Evolutionary conservation across 768 basidiomycete species (phyloP), one percentile per base, ranked within the genome.

Genomic region (Boletus patriciae): DNA sequence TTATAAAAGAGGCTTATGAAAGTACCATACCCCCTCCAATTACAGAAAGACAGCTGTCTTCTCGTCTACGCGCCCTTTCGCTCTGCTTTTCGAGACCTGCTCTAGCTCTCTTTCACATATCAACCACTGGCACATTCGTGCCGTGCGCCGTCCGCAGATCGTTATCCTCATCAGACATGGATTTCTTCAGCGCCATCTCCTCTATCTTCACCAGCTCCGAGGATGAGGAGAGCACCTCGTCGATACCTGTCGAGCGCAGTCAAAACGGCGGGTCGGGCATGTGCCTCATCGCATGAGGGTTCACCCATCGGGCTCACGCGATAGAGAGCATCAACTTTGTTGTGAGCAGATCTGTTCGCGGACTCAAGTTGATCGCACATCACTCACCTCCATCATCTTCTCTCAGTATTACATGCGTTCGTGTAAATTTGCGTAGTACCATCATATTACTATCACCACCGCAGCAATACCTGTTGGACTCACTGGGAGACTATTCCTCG

Each of bases 201-300:
- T 60, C 66, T 6, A 21, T 63, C 46, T 58, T 70, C 13, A 37
- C 48, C 34, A 45, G n/a, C 43, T 37, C 55, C 5, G 45, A 53
- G 29, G 16, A 46, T 1, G 53, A 54, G 10, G 59, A 67, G 36
- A 44, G 15, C 15, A 57, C 19, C 12, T 44, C 55, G 3, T 58
- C 66, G 16, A 44, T 46, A n/a, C 68, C 66, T 7, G 58, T 60
- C 11, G 60, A 67, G n/a, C n/a, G n/a, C n/a, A n/a, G n/a, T n/a
- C n/a, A n/a, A n/a, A n/a, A n/a, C n/a, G n/a, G n/a, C n/a, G n/a
- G n/a, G n/a, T n/a, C n/a, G n/a, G n/a, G n/a, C n/a, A n/a, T n/a
- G n/a, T n/a, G n/a, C n/a, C n/a, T n/a, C n/a, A n/a, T 69, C 37
- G 55, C 59, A 57, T 69, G 53, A 68, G 46, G 1, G n/a, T 33